Evolutionary conservation across 345 rosid genomes (phyloP).

Genomic region (Citropsis articulata): DNA sequence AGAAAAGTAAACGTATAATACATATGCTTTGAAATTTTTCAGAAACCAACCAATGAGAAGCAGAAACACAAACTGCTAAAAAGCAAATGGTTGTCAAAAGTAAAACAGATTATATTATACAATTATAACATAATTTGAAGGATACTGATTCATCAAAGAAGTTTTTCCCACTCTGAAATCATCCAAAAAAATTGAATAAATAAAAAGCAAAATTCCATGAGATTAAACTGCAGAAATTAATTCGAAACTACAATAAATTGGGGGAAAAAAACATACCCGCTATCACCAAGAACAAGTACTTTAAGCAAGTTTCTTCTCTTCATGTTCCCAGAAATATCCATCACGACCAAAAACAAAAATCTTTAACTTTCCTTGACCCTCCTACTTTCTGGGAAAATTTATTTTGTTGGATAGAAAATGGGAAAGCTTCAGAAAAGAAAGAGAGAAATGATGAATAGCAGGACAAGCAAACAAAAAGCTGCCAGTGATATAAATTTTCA

Average conservation of each 20-base stretch:
- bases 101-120: background rate
- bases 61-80: too few species aligned
- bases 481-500: background rate
- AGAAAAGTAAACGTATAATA: too few species aligned
- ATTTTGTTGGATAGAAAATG: background rate
- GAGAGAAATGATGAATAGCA: background rate
- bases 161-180: constrained; percentile 86
- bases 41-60: too few species aligned
- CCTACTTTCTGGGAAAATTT: background rate
- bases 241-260: background rate
- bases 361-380: background rate
- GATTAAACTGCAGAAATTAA: background rate
- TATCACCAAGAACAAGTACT: constrained; percentile 85
- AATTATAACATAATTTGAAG: constrained; percentile 6
- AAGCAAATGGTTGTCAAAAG: background rate
- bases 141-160: constrained; percentile 92
- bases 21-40: too few species aligned
- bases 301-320: constrained; percentile 74
- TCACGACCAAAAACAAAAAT: background rate
- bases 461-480: background rate
- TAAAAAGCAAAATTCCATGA: background rate
- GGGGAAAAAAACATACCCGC: constrained; percentile 46
- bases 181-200: background rate
- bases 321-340: constrained; percentile 46
- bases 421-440: constrained; percentile 1